Conservation (phyloP, 106 monocot genomes). For the Xerophyta viscosa region DNA sequence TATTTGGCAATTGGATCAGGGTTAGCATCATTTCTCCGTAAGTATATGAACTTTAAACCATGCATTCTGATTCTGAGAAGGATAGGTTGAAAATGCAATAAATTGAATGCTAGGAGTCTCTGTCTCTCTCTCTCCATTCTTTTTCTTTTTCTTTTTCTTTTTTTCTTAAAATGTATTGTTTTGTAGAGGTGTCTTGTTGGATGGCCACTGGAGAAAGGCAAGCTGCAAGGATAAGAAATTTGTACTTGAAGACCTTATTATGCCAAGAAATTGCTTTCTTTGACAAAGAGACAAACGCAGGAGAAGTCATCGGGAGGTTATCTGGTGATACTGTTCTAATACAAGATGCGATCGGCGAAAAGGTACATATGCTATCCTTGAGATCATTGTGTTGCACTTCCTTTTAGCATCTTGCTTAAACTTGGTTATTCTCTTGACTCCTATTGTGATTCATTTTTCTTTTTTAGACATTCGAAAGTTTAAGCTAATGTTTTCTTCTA, state of each 20-base stretch:
- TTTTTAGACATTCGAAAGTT: too few species aligned
- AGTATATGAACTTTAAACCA: conserved; percentile 5
- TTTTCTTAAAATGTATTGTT: not conserved
- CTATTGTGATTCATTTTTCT: too few species aligned
- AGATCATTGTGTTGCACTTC: too few species aligned
- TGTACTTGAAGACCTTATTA: conserved; percentile 61
- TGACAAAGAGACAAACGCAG: conserved; percentile 61
- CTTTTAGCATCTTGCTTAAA: too few species aligned
- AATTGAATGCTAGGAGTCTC: not conserved
- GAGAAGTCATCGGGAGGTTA: conserved; percentile 60
- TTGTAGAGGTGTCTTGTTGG: conserved; percentile 62
- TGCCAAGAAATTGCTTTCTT: conserved; percentile 69
- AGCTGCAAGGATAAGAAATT: conserved; percentile 45
- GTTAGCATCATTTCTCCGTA: conserved; percentile 42
- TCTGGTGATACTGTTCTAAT: conserved; percentile 63
- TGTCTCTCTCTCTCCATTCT: too few species aligned
- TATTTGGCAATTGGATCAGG: conserved; percentile 46
- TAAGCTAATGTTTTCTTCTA: too few species aligned
- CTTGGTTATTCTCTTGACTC: too few species aligned
- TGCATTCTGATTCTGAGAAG: not conserved
- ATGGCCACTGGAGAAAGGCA: conserved; percentile 65
- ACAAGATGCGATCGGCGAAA: conserved; percentile 79
- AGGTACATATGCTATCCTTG: conserved; percentile 30
- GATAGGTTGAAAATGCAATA: not conserved
- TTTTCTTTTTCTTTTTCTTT: too few species aligned